Conservation (phyloP, 1,139 yeast species). For the Lodderomyces pseudojiufengensis region DNA sequence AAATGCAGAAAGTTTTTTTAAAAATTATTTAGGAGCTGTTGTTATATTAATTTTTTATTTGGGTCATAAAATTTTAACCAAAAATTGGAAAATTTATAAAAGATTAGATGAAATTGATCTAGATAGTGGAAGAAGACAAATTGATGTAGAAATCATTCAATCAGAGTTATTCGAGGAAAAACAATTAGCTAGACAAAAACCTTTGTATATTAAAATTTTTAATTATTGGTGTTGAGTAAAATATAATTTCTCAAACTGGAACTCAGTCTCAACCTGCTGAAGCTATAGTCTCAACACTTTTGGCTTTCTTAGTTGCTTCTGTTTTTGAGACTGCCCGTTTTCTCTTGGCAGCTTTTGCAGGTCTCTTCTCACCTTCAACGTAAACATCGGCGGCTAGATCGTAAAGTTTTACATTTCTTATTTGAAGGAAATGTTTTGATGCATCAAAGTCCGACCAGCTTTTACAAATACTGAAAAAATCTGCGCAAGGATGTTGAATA, state of each 20-base stretch:
- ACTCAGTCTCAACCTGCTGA: no score
- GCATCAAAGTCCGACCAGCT: conserved; percentile 64
- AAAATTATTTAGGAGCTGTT: conserved; percentile 34
- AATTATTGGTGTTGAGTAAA: conserved; percentile 31
- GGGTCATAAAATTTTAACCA: conserved; percentile 31
- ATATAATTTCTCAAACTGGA: conserved; percentile 9
- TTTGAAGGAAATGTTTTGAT: conserved; percentile 57
- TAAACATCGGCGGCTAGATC: conserved; percentile 86
- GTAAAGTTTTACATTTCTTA: conserved; percentile 73
- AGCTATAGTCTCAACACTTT: neutral
- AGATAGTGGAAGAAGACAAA: conserved; percentile 31
- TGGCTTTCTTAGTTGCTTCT: conserved; percentile 9
- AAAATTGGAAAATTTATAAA: conserved; percentile 32
- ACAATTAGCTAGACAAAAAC: conserved; percentile 11
- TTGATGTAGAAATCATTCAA: conserved; percentile 18
- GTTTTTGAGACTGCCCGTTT: conserved; percentile 13
- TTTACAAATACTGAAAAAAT: conserved; percentile 76
- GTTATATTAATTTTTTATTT: conserved; percentile 32
- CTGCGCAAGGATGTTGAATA: conserved; percentile 88
- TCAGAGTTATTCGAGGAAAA: conserved; percentile 13
- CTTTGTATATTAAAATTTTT: conserved; percentile 28
- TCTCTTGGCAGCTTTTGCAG: conserved; percentile 51
- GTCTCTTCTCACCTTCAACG: conserved; percentile 72
- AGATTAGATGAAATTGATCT: conserved; percentile 28
- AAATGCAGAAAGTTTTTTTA: conserved; percentile 31